Percentiles rank a stretch among this genome's conserved stretches.
phyloP scores from a whole-genome alignment of 2,329 filamentous ascomycete genomes.

The Hymenotorrendiella dingleyae region DNA sequence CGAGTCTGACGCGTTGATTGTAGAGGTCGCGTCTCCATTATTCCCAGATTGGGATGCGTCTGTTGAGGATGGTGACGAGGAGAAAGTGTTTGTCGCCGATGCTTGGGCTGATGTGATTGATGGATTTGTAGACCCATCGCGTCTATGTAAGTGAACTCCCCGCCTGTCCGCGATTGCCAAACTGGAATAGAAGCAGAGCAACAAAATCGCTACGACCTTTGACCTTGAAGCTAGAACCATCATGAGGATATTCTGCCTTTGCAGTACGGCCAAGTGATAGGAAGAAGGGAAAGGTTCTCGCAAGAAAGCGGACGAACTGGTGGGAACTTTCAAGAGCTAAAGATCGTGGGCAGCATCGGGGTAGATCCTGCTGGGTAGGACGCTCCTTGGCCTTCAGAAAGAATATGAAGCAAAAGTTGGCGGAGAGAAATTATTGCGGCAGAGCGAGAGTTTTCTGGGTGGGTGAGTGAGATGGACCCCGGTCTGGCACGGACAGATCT shows the following conservation, averaged over 20 bases:
- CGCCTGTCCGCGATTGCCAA: slow-evolving; percentile 17
- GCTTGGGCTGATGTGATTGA: slow-evolving; percentile 14
- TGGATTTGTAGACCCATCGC: slow-evolving; percentile 23
- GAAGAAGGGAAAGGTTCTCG: slow-evolving; percentile 10
- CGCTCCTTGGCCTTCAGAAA: slow-evolving; percentile 12
- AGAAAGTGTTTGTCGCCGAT: background rate
- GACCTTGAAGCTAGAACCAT: slow-evolving; percentile 19
- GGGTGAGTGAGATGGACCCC: slow-evolving; percentile 6
- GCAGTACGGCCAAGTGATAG: no score
- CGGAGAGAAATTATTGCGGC: slow-evolving; percentile 7
- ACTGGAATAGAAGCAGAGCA: slow-evolving; percentile 23
- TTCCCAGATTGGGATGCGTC: slow-evolving; percentile 7
- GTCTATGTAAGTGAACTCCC: slow-evolving; percentile 17
- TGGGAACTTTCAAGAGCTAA: slow-evolving; percentile 16
- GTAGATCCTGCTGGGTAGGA: slow-evolving; percentile 15
- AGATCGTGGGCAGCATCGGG: slow-evolving; percentile 18
- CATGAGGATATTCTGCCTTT: no score
- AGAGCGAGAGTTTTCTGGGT: slow-evolving; percentile 11
- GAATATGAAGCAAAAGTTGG: slow-evolving; percentile 8
- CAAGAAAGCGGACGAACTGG: slow-evolving; percentile 14
- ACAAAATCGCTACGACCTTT: slow-evolving; percentile 15
- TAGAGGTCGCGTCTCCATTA: slow-evolving; percentile 9
- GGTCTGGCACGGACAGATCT: slow-evolving; percentile 2
- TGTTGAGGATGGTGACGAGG: slow-evolving; percentile 10
- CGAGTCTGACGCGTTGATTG: slow-evolving; percentile 1